Percentiles rank a stretch among this genome's conserved stretches.
phyloP scores from a whole-genome alignment of 371 early-diverging fungal species.

The Circinella umbellata region DNA sequence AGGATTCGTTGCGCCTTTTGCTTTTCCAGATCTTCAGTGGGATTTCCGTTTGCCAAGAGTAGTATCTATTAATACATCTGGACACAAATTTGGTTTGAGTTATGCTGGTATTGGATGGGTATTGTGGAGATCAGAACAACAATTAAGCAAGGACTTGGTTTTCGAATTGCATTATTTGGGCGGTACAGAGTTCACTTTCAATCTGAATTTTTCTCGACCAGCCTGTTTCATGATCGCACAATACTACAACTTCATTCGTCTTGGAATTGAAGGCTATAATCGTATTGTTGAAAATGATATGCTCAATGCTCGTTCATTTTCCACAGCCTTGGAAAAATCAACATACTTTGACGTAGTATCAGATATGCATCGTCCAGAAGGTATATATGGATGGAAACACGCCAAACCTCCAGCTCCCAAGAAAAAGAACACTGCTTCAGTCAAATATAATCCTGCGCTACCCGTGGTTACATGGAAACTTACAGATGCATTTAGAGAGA shows the following conservation, averaged over 20 bases:
- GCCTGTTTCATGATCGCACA: constrained; percentile 72
- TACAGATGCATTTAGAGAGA: constrained; percentile 47
- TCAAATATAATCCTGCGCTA: constrained; percentile 42
- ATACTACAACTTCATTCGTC: constrained; percentile 78
- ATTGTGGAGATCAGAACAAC: constrained; percentile 64
- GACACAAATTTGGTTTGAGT: constrained; percentile 76
- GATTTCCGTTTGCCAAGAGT: constrained; percentile 67
- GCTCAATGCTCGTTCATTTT: constrained; percentile 56
- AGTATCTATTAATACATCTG: constrained; percentile 67
- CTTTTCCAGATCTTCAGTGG: constrained; percentile 68
- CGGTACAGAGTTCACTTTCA: constrained; percentile 61
- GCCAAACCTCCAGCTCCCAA: not conserved
- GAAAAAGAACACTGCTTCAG: not conserved
- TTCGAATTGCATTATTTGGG: constrained; percentile 76
- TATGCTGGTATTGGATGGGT: constrained; percentile 76
- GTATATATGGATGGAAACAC: constrained; percentile 30
- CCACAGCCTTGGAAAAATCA: constrained; percentile 52
- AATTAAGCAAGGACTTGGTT: constrained; percentile 67
- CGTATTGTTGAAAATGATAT: constrained; percentile 58
- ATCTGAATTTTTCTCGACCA: constrained; percentile 74
- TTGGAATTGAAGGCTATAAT: constrained; percentile 68
- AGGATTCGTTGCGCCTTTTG: constrained; percentile 78
- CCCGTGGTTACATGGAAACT: constrained; percentile 71
- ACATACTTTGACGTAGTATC: constrained; percentile 64
- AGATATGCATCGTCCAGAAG: constrained; percentile 60